Conservation (phyloP, 805 yeast genomes). For the Wickerhamiella shivajii region DNA sequence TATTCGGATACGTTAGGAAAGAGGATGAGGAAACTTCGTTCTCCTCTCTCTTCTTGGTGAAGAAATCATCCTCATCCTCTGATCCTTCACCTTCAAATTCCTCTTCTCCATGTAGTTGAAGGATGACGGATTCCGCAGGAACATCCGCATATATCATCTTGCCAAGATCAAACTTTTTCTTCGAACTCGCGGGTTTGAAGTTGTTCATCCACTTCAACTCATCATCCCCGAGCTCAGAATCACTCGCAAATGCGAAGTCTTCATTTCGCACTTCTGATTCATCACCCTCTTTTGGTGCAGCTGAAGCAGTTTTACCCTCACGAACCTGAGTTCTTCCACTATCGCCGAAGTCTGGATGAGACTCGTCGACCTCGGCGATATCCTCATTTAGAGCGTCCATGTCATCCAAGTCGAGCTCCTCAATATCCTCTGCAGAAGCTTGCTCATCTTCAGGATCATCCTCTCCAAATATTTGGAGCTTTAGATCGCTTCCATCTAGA, state of each 20-base stretch:
- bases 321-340: conserved; percentile 56
- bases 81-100: conserved; percentile 17
- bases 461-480: conserved; percentile 56
- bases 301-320: conserved; percentile 35
- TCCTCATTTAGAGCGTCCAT: conserved; percentile 14
- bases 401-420: conserved; percentile 21
- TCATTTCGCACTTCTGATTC: conserved; percentile 17
- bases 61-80: conserved; percentile 26
- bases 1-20: too few relatives aligned
- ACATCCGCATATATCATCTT: conserved; percentile 67
- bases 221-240: conserved; percentile 16
- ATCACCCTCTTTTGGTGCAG: conserved; percentile 31
- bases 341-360: conserved; percentile 21
- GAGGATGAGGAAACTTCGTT: too few relatives aligned
- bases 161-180: conserved; percentile 60
- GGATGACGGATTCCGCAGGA: conserved; percentile 35
- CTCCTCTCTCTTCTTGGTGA: conserved; percentile 16
- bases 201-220: conserved; percentile 17
- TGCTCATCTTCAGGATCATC: conserved; percentile 24
- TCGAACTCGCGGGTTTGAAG: conserved; percentile 39
- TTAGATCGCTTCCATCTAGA: conserved; percentile 47
- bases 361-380: conserved; percentile 24
- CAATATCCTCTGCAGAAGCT: conserved; percentile 24
- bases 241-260: conserved; percentile 14
- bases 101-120: conserved; percentile 21